Evolutionary conservation across 2,329 filamentous ascomycete species (phyloP), one percentile per base, ranked within the genome.

Genomic region (Aspergillus neotritici): DNA sequence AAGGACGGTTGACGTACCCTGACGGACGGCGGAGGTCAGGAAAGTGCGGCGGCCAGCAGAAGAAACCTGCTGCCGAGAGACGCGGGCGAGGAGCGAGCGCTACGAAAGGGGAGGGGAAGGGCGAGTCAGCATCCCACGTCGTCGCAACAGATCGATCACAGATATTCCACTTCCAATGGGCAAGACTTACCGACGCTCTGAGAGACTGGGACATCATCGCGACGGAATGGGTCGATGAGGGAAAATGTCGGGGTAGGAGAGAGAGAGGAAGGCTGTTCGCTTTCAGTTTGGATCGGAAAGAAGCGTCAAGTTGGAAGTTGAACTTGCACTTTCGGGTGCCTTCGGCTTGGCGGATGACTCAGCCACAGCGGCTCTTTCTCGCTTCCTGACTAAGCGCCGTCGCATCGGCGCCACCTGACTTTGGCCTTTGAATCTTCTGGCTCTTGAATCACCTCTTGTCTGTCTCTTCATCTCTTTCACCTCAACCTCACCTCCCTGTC

Each of bases 31-130:
- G 53, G 80, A 77, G 54, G 76, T 76, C 69, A 82, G 73, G 70
- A 83, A 81, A 64, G 77, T 79, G 64, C 81, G 78, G 67, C 77
- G 77, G 62, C 75, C 69, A 57, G 75, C 64, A 65, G 69, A 65
- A 65, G 68, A 66, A 66, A 69, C 70, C 64, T 77, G 76, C 64
- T 76, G 77, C 63, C 76, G 75, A 68, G 74, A 73, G 61, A 76
- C 72, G 69, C 79, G 78, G 69, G 73, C 72, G 65, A 82, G 67
- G 64, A 78, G 67, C 66, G 78, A 78, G 72, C 78, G 76, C 80
- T 83, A 65, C 29, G 48, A 44, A 47, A 55, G 16, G 40, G 39
- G 46, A 25, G 21, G 21, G 21, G 21, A 25, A 25, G 21, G n/a
- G n/a, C n/a, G n/a, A n/a, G 50, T 49, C 44, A 49, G 41, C 37